Evolutionary conservation across 768 basidiomycete genomes (phyloP).

Genomic region (Termitomyces sp.): DNA sequence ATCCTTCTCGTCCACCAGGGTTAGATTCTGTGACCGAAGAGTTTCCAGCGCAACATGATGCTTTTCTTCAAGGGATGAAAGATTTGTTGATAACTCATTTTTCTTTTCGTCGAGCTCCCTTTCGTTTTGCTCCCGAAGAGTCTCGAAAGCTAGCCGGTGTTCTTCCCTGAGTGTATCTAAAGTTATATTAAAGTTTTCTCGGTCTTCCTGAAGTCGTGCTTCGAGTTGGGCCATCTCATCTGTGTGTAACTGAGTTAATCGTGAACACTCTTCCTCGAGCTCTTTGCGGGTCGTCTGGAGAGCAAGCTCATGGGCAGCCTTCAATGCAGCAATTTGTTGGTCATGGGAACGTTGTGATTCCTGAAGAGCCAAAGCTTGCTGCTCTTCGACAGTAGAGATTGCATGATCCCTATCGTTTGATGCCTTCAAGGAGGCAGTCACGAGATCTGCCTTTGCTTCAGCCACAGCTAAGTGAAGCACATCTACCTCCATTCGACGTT

Average conservation of each 20-base stretch:
- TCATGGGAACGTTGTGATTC: slow-evolving; percentile 55
- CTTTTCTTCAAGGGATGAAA: slow-evolving; percentile 50
- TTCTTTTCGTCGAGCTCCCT: slow-evolving; percentile 41
- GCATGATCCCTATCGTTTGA: slow-evolving; percentile 46
- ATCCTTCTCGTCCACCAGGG: slow-evolving; percentile 5
- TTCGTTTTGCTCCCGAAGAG: slow-evolving; percentile 28
- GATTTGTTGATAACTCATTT: slow-evolving; percentile 31
- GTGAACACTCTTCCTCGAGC: slow-evolving; percentile 21
- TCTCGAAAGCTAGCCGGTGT: slow-evolving; percentile 32
- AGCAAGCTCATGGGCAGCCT: slow-evolving; percentile 39
- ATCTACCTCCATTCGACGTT: slow-evolving; percentile 48
- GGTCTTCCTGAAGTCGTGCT: slow-evolving; percentile 42
- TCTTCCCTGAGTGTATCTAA: slow-evolving; percentile 34
- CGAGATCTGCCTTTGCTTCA: slow-evolving; percentile 40
- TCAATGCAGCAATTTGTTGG: slow-evolving; percentile 46
- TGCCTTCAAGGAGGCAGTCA: slow-evolving; percentile 28
- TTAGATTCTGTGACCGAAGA: slow-evolving; percentile 7
- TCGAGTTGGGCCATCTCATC: slow-evolving; percentile 31
- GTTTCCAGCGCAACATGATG: slow-evolving; percentile 35
- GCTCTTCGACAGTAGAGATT: slow-evolving; percentile 43
- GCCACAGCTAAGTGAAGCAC: slow-evolving; percentile 38
- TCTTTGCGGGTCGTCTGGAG: slow-evolving; percentile 26
- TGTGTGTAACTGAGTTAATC: slow-evolving; percentile 31
- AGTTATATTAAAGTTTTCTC: slow-evolving; percentile 34
- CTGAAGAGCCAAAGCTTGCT: slow-evolving; percentile 48